Evolutionary conservation across 805 yeast genomes (phyloP), one percentile per base, ranked within the genome.

Genomic region (Kluyveromyces lactis): DNA sequence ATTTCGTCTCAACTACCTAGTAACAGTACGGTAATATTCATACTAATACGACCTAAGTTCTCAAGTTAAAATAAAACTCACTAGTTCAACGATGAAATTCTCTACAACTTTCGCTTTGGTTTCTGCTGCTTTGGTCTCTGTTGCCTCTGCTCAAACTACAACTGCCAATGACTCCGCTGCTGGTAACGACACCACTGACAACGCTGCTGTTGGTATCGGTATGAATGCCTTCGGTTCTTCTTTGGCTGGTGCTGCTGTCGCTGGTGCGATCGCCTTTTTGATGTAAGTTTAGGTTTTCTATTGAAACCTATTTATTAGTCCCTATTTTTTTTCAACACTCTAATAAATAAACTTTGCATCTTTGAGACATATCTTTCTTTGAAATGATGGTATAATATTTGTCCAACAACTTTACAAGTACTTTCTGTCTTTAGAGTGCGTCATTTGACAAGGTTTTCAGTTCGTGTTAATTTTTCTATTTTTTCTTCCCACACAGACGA

Each of bases 221-320:
- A 32, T 46, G 8, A 44, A 41, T 33, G 48, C 53, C 13, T 49
- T 50, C 28, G 45, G 45, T 17, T 36, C 38, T 29, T 33, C 42
- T 41, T 43, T 50, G 24, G 44, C 46, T 7, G 60, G 58, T 43
- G 60, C 55, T 16, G 60, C 52, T 15, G 47, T 52, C 4, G 60
- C 60, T 19, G 60, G 60, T 45, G 56, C 55, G 32, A 44, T 49
- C 29, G 59, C 58, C 35, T 46, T 53, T 34, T 43, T 55, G 44
- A 42, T 53, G 33, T 55, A 40, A 46, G 30, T 32, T 29, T 6
- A 21, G 17, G 16, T 27, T 27, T n/a, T 27, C 16, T 27, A 12
- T 28, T 28, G 31, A 28, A 28, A 28, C 31, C 17, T 16, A 9
- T 18, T 12, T 21, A 12, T 16, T 31, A 10, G 23, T 31, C 24